Base-by-base conservation (phyloP, 2,329 filamentous ascomycete species). In the Microdochium trichocladiopsis region DNA sequence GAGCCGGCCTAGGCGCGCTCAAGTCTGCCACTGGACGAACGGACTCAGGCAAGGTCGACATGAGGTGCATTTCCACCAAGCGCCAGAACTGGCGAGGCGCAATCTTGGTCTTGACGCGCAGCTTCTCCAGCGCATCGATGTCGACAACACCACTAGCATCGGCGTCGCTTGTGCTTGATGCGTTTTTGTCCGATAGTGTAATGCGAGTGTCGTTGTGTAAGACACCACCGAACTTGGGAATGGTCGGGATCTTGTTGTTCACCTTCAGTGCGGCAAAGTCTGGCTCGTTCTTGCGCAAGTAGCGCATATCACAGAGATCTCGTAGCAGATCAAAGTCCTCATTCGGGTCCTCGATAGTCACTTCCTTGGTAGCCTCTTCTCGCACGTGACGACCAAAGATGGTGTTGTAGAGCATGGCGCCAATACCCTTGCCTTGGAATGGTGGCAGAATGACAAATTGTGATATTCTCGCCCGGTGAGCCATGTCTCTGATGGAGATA, bases 281-380 rank as follows among this genome's bases (percentile, higher is more conserved):
- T 0, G 83, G 75, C 3, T 79, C 56, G 18, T 75, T 71, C 9
- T 69, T 72, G 51, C 81, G 81, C 3, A 94, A 74, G 58, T 83
- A 84, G 4, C 75, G 72, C 28, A 93, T 72, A 61, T 95, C 90
- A 60, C 83, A 85, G 50, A 86, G 74, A 63, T 94, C 89, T 58
- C 90, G 82, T 61, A 95, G 74, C 54, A 90, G 83, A 62, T 94
- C 88, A 60, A 95, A 95, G 1, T 80, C 83, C 64, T 93, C 88
- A 62, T 89, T 97, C 0, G 94, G 95, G 56, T 97, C 93, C 70
- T 99, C 94, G 5, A 99, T 86, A 0, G 92, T 95, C 61, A 99
- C 80, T 65, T 97, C 93, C 51, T 83, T 77, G 8, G 91, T 87
- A 55, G 86, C 84, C 0, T 80, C 68, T 52, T 87, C 80, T 31